Base-by-base conservation (phyloP, 2,329 filamentous ascomycete species). In the Paecilomyces niveus region DNA sequence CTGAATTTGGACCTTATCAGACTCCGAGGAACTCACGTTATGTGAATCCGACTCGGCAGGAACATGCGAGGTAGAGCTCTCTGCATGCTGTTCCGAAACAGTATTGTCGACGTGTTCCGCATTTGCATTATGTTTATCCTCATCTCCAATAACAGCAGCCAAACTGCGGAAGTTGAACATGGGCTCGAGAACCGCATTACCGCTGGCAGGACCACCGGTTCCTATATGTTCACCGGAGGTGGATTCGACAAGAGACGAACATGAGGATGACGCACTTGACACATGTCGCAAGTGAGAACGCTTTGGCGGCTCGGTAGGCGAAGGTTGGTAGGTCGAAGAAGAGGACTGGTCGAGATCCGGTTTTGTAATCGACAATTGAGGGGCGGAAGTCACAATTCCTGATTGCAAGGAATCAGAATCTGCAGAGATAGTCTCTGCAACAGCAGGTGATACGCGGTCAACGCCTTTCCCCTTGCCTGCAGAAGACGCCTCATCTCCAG, bases 161-260 rank as follows among this genome's bases (percentile, higher is more conserved):
- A 97, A 77, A 65, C 91, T 96, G 58, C 86, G 83, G 70, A 97
- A 97, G 72, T 96, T 97, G 74, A 96, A 94, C 83, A 96, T 85
- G 2, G 91, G 85, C 69, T 97, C 92, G 0, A 81, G 77, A 53
- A 81, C 80, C 3, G 78, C 67, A 57, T 78, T 81, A 5, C 74
- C 76, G 63, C 76, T 75, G 13, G 81, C 79, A 3, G 80, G 79
- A 53, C 79, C 81, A 31, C 78, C 83, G 1, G 80, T 77, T 1
- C 80, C 78, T 2, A 65, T 56, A 21, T 68, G 69, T 22, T 76
- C 74, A 2, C 72, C 71, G 0, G 71, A 59, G 10, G 66, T 68
- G 32, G 87, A 89, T 55, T 93, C 90, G 0, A 85, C 80, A 11
- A 87, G 79, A 0, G 90, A 96, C 0, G 92, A 95, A 8, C 87